Base-by-base conservation (phyloP, 495 filamentous ascomycete species). In the Penicillium lividum region DNA sequence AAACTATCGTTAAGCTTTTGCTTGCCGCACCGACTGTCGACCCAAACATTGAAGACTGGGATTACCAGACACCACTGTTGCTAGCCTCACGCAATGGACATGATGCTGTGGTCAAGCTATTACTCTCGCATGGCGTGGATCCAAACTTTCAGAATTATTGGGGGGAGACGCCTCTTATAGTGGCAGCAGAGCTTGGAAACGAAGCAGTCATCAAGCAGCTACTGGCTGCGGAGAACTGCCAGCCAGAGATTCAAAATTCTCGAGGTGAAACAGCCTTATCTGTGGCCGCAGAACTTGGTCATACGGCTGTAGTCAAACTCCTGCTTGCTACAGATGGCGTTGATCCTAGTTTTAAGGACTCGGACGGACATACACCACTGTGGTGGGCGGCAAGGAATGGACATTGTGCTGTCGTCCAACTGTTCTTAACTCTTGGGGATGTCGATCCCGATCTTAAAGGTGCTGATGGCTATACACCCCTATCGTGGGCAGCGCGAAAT, bases 281-380 rank as follows among this genome's bases (percentile, higher is more conserved):
- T 8, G 47, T 42, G 30, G 51, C 51, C 13, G 51, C 51, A 15
- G 51, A 53, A 25, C 36, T 22, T 5, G 51, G 51, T 7, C 51
- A 53, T 43, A 33, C 13, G 18, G 25, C 3, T 10, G 43, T 42
- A 40, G 51, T 53, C 3, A 25, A 33, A 8, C 34, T 53, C 4
- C 22, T 53, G 7, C 18, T 53, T 29, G 16, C 9, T 8, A 27
- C 25, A 5, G n/a, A n/a, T n/a, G n/a, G n/a, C n/a, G 22, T 53
- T 15, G 51, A 53, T n/a, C 16, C 36, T 40, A n/a, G 25, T 18
- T 40, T 18, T 4, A 13, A 5, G 3, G 51, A 53, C 51, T 9
- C 7, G 13, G n/a, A 43, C n/a, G 51, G 51, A n/a, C 18, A n/a
- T 43, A n/a, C 18, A 13, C 34, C 51, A 1, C 51, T 53, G 16